phyloP scores from a whole-genome alignment of 495 filamentous ascomycete species.

The Tuber aestivum region DNA sequence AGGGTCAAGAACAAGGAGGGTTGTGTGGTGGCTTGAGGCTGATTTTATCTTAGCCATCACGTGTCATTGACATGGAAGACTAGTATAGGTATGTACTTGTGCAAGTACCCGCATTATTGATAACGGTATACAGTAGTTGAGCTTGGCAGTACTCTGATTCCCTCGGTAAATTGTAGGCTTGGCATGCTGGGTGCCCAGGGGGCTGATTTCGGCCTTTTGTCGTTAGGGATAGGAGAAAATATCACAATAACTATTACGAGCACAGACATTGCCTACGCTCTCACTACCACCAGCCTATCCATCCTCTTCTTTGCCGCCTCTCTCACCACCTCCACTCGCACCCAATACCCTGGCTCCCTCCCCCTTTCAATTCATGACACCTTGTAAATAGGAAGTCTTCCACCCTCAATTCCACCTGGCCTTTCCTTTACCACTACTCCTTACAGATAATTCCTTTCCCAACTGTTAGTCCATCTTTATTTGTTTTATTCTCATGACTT shows the following conservation, averaged over 20 bases:
- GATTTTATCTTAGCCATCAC: background rate
- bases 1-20: background rate
- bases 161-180: background rate
- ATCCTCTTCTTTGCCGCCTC: conserved; percentile 4
- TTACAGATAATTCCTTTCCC: background rate
- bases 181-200: background rate
- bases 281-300: background rate
- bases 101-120: too few species aligned
- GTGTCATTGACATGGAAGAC: background rate
- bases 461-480: background rate
- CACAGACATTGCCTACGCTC: background rate
- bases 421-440: background rate
- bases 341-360: background rate
- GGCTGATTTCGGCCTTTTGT: background rate
- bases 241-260: background rate
- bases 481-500: conserved; percentile 16
- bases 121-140: too few species aligned
- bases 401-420: background rate
- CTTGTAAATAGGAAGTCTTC: background rate
- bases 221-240: background rate
- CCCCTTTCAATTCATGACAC: background rate
- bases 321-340: background rate
- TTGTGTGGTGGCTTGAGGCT: background rate
- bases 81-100: too few species aligned
- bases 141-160: background rate